A percentile compares a stretch with the other conserved stretches of the same genome.
Evolutionary conservation across 768 basidiomycete genomes (phyloP).

Genomic region (Leucosporidium scottii): DNA sequence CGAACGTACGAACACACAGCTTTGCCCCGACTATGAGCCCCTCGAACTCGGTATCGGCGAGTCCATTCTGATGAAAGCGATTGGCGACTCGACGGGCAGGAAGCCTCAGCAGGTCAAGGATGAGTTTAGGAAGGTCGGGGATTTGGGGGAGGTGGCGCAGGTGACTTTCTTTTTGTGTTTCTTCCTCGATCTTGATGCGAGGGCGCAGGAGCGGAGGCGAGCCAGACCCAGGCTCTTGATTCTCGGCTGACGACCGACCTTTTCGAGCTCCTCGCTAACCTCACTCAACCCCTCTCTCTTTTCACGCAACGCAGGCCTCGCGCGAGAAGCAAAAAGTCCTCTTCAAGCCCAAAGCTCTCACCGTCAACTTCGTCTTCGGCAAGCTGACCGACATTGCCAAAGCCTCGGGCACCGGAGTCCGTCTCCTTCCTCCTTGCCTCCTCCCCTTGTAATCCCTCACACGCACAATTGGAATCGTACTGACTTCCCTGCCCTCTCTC

Average conservation of each 20-base stretch:
- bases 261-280: too few relatives aligned
- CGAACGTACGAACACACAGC: slow-evolving; percentile 46
- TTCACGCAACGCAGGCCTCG: slow-evolving; percentile 39
- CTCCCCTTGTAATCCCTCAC: too few relatives aligned
- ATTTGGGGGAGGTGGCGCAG: slow-evolving; percentile 94
- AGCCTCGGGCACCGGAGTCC: slow-evolving; percentile 42
- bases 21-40: slow-evolving; percentile 91
- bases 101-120: slow-evolving; percentile 72
- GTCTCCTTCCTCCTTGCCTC: not conserved
- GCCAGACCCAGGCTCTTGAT: too few relatives aligned
- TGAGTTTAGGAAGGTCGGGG: slow-evolving; percentile 89
- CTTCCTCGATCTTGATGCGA: not conserved
- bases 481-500: not conserved
- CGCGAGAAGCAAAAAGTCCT: slow-evolving; percentile 64
- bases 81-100: slow-evolving; percentile 89
- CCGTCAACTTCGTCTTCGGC: slow-evolving; percentile 81
- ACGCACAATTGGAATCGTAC: too few relatives aligned
- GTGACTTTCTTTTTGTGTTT: slow-evolving; percentile 43
- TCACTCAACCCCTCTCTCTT: not conserved
- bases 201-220: too few relatives aligned
- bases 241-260: too few relatives aligned
- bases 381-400: slow-evolving; percentile 83
- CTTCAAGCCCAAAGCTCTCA: slow-evolving; percentile 88
- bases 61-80: slow-evolving; percentile 86
- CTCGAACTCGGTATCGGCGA: slow-evolving; percentile 96